Evolutionary conservation across 768 basidiomycete species (phyloP).

Genomic region (Trametes elegans): DNA sequence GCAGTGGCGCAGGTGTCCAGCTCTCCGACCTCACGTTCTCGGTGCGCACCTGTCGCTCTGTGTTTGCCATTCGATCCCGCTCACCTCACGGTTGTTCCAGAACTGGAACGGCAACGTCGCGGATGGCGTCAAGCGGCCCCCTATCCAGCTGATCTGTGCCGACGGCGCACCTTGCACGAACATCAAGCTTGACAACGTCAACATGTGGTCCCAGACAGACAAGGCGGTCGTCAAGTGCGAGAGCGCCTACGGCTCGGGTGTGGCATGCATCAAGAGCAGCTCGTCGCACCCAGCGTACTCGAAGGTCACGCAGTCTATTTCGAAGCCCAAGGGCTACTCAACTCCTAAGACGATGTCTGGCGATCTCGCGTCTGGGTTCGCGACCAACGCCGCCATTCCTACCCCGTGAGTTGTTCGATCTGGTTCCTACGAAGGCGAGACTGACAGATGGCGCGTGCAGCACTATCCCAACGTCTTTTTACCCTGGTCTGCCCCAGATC

Average conservation of each 20-base stretch:
- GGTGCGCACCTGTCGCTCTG: constrained; percentile 6
- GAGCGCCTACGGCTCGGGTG: constrained; percentile 29
- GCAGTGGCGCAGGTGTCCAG: constrained; percentile 27
- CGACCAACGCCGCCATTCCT: constrained; percentile 25
- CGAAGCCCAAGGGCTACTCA: constrained; percentile 27
- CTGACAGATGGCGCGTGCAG: not conserved
- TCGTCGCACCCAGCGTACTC: constrained; percentile 23
- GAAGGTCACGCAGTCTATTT: constrained; percentile 22
- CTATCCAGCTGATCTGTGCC: constrained; percentile 28
- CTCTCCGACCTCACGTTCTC: constrained; percentile 30
- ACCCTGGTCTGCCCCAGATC: constrained; percentile 28
- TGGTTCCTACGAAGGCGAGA: not conserved
- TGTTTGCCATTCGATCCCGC: not conserved
- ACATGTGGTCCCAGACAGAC: constrained; percentile 29
- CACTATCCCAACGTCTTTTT: constrained; percentile 28
- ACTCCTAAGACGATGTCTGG: constrained; percentile 28
- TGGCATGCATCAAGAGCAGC: constrained; percentile 25
- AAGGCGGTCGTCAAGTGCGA: constrained; percentile 29
- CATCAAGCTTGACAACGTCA: constrained; percentile 29
- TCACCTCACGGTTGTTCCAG: constrained; percentile 1
- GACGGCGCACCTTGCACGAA: constrained; percentile 28
- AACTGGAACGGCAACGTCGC: constrained; percentile 30
- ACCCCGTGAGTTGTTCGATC: constrained; percentile 22
- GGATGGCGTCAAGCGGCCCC: constrained; percentile 26
- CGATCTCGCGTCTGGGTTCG: constrained; percentile 25